Base-by-base conservation (phyloP, 805 yeast genomes). In the Kuraishia capsulata region DNA sequence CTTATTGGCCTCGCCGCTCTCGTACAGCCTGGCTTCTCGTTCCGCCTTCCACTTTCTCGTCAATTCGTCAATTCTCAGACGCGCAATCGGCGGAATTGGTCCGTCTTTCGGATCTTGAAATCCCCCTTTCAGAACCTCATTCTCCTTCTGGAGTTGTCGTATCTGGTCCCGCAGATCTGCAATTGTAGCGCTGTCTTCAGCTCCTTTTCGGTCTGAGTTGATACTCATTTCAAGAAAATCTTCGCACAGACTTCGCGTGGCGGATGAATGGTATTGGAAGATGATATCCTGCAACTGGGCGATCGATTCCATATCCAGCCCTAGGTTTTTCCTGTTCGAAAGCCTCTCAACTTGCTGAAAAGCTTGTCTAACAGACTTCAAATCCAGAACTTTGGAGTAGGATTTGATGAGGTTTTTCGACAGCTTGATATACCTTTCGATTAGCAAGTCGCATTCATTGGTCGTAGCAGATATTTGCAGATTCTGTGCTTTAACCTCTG, bases 41-140 rank as follows among this genome's bases (percentile, higher is more conserved):
- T 83, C 89, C 4, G 77, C 66, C 48, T 78, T 76, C 81, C 85
- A 79, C 48, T 80, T 65, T 44, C 65, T 73, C 30, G 75, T 73
- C 32, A 83, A 53, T 45, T 79, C 87, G 19, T 75, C 78, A 13
- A 81, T 60, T 39, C 87, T 62, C 34, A n/a, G n/a, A n/a, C n/a
- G n/a, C n/a, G n/a, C n/a, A n/a, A n/a, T n/a, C n/a, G n/a, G n/a
- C n/a, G 77, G 47, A 39, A 62, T n/a, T n/a, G n/a, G n/a, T n/a
- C n/a, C n/a, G n/a, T n/a, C n/a, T n/a, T n/a, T n/a, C n/a, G n/a
- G n/a, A n/a, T n/a, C n/a, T n/a, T n/a, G n/a, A n/a, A n/a, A n/a
- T n/a, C n/a, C n/a, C n/a, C n/a, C 14, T 20, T 26, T 37, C 9
- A 36, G 18, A 5, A 20, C 35, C 19, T 36, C 35, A 21, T 14